A percentile compares a stretch with the other conserved stretches of the same genome.
phyloP scores from a whole-genome alignment of 2,329 filamentous ascomycete genomes.

The Trichoderma oligosporum region DNA sequence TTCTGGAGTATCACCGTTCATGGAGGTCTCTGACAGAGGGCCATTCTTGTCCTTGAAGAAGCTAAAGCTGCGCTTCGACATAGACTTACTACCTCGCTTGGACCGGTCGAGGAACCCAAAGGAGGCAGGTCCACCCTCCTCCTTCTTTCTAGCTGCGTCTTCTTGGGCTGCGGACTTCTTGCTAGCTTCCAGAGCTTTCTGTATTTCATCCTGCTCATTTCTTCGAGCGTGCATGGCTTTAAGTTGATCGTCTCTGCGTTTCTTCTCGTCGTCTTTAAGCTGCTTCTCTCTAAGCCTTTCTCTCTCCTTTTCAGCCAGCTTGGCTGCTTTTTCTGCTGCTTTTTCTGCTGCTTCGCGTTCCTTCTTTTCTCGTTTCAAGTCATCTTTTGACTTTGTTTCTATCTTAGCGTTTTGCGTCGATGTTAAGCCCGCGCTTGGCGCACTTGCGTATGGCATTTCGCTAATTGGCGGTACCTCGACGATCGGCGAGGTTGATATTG shows the following conservation, averaged over 20 bases:
- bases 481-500: background rate
- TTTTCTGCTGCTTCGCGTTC: slow-evolving; percentile 57
- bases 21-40: slow-evolving; percentile 28
- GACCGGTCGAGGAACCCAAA: slow-evolving; percentile 60
- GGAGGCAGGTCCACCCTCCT: slow-evolving; percentile 38
- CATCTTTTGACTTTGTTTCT: slow-evolving; percentile 51
- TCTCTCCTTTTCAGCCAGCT: slow-evolving; percentile 38
- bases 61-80: slow-evolving; percentile 71
- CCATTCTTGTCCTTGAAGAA: slow-evolving; percentile 54
- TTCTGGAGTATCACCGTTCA: slow-evolving; percentile 33
- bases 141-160: slow-evolving; percentile 40
- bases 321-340: slow-evolving; percentile 51
- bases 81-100: slow-evolving; percentile 69
- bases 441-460: background rate
- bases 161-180: slow-evolving; percentile 58
- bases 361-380: slow-evolving; percentile 65
- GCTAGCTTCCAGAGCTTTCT: slow-evolving; percentile 62
- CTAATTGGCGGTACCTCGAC: background rate
- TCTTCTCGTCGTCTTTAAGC: slow-evolving; percentile 36
- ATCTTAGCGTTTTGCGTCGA: slow-evolving; percentile 28
- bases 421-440: slow-evolving; percentile 10
- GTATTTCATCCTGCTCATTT: slow-evolving; percentile 59
- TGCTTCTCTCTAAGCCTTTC: slow-evolving; percentile 47
- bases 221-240: slow-evolving; percentile 50
- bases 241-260: slow-evolving; percentile 50